Base-by-base conservation (phyloP, 257 asterid genomes). In the Nyctanthes arbortristis region DNA sequence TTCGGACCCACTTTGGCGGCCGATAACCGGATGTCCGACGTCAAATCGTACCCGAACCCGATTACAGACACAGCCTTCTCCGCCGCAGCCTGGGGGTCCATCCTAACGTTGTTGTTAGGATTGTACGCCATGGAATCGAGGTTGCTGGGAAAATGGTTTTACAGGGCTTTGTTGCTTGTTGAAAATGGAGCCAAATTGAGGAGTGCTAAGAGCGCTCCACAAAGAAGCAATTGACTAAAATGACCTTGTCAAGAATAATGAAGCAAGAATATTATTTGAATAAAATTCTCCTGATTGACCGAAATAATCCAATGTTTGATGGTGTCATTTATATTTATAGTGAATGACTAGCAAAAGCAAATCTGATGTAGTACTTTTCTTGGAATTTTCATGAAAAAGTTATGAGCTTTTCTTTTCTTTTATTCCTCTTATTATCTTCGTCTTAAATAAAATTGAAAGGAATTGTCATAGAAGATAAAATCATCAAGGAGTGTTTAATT, bases 31-130 rank as follows among this genome's bases (percentile, higher is more conserved):
- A 91, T 73, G 79, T 93, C 99, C 47, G 69, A 47, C 1, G 96
- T 81, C 63, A 93, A 81, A 78, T 93, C 96, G 77, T 89, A 93
- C 4, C 99, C 99, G 65, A 75, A 78, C 3, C 99, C 99, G 70
- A 93, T 89, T n/a, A 77, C 94, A 1, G 89, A 80, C 0, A 90
- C 97, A 5, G 97, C 97, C 81, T 80, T 86, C 81, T 91, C 97
- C 2, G 99, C 99, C 64, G 99, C 97, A 65, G 77, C 27, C 62
- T 83, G 87, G 4, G 96, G 78, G 85, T 89, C 90, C 96, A 93
- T 83, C 79, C 77, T 75, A 66, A 24, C 70, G 55, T 68, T 79
- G 66, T 61, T 62, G 64, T 14, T 68, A 65, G 84, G 67, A 68
- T 81, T 87, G 73, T 77, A 81, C 68, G 92, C 84, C 95, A 87